These are phyloP conservation scores for Alternaria sp. DNA, from an alignment of 2,329 filamentous ascomycete genomes.

Conservation along the genomic window DNA sequence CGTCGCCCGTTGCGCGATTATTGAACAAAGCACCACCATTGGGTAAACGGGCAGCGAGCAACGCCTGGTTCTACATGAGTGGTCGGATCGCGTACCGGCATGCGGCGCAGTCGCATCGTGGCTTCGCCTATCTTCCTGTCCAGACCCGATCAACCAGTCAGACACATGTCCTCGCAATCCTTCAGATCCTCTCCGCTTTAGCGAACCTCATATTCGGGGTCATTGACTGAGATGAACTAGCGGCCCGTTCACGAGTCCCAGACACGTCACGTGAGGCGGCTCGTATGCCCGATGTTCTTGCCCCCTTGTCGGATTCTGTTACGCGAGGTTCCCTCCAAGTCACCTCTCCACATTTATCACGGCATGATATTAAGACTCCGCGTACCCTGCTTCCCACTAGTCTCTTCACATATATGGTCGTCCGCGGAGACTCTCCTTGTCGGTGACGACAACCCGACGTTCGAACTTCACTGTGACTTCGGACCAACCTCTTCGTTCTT, in stretches of 20 bases:
- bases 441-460: background rate
- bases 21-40: background rate
- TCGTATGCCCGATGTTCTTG: background rate
- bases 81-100: background rate
- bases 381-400: background rate
- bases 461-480: too few species aligned
- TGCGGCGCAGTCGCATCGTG: background rate
- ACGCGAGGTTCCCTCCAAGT: background rate
- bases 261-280: background rate
- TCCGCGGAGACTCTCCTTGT: background rate
- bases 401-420: background rate
- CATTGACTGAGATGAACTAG: background rate
- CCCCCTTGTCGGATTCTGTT: background rate
- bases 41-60: background rate
- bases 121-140: background rate
- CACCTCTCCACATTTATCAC: background rate
- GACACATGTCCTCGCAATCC: background rate
- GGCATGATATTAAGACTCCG: background rate
- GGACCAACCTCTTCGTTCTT: too few species aligned
- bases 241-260: background rate
- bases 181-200: too few species aligned
- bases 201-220: background rate
- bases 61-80: background rate
- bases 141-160: background rate
- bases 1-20: background rate